Conservation (phyloP, 106 monocot genomes). For the Ottelia alismoides region DNA sequence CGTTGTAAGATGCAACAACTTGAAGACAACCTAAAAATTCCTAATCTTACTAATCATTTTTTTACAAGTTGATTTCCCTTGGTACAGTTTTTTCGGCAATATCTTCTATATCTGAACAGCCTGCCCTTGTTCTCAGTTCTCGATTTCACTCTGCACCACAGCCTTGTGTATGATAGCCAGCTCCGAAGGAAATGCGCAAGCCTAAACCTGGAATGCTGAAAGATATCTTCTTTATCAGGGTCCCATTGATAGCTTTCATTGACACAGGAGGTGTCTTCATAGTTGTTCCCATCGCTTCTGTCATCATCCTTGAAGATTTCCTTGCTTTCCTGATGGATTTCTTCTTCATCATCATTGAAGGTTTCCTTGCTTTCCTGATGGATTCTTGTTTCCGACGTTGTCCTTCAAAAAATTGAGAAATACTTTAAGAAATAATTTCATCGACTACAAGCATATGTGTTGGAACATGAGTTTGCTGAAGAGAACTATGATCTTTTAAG, state of each 20-base stretch:
- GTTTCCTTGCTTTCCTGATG: too few species aligned
- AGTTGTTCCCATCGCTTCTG: too few species aligned
- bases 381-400: not conserved
- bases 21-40: too few species aligned
- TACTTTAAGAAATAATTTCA: not conserved
- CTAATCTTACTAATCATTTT: too few species aligned
- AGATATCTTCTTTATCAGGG: not conserved
- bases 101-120: not conserved
- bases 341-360: too few species aligned
- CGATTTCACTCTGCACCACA: not conserved
- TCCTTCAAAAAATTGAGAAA: not conserved
- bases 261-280: too few species aligned
- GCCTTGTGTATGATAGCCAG: conserved; percentile 8
- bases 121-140: not conserved
- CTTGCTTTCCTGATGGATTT: too few species aligned
- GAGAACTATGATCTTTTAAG: too few species aligned
- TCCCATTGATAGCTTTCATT: not conserved
- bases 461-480: not conserved
- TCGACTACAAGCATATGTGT: not conserved
- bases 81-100: conserved; percentile 2
- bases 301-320: not conserved
- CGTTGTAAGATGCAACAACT: too few species aligned
- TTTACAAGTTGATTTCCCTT: too few species aligned
- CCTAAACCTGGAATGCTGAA: not conserved
- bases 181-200: conserved; percentile 1